Evolutionary conservation across 306 rosid species (phyloP).

Genomic region (Cucurbita ficifolia): DNA sequence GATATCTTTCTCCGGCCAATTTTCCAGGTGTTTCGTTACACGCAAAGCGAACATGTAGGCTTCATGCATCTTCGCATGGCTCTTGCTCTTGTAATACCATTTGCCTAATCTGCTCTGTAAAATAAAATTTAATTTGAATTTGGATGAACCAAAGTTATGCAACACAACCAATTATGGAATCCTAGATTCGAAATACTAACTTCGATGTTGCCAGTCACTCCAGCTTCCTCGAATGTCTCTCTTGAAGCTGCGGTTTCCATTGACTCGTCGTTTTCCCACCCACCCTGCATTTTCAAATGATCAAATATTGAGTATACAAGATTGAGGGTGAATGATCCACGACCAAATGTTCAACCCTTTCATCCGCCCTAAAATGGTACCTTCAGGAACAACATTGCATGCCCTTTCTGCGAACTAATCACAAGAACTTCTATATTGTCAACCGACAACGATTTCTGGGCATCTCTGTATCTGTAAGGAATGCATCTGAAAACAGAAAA

Average conservation of each 20-base stretch:
- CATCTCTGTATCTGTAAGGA: slow-evolving; percentile 57
- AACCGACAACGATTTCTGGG: slow-evolving; percentile 9
- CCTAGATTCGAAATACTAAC: slow-evolving; percentile 29
- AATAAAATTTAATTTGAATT: background rate
- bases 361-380: slow-evolving; percentile 16
- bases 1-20: slow-evolving; percentile 65
- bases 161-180: background rate
- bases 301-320: background rate
- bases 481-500: slow-evolving; percentile 51
- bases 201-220: slow-evolving; percentile 56
- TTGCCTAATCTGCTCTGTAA: slow-evolving; percentile 50
- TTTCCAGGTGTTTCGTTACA: slow-evolving; percentile 44
- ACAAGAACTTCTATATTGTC: slow-evolving; percentile 68
- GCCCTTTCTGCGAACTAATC: slow-evolving; percentile 77
- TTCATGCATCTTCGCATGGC: slow-evolving; percentile 41
- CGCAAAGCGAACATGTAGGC: slow-evolving; percentile 75
- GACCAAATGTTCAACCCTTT: background rate
- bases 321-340: background rate
- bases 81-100: slow-evolving; percentile 75
- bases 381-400: slow-evolving; percentile 86
- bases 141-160: background rate
- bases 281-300: slow-evolving; percentile 40
- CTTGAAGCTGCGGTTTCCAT: slow-evolving; percentile 74
- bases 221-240: slow-evolving; percentile 89
- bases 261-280: slow-evolving; percentile 84